phyloP scores from a whole-genome alignment of 2,329 filamentous ascomycete genomes.

The Colletotrichum spaethianum region DNA sequence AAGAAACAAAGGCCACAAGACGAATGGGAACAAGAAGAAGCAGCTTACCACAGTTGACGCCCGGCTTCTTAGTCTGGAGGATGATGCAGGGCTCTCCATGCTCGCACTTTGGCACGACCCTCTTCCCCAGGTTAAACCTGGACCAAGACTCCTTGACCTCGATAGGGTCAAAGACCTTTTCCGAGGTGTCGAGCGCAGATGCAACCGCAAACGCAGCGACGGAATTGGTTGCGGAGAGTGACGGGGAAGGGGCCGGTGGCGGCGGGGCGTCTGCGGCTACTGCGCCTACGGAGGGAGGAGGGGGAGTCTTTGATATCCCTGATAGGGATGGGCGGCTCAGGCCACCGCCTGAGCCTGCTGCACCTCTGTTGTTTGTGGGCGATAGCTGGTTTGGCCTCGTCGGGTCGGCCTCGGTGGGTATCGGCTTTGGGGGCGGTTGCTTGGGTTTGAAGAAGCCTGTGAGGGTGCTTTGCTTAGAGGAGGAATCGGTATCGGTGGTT shows the following conservation, averaged over 20 bases:
- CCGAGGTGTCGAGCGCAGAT: slow-evolving; percentile 44
- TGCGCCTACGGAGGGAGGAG: background rate
- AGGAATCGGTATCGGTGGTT: slow-evolving; percentile 40
- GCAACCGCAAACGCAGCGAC: background rate
- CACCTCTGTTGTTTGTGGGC: background rate
- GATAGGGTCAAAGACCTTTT: slow-evolving; percentile 75
- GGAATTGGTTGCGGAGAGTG: background rate
- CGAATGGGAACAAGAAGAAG: background rate
- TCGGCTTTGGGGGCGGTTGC: slow-evolving; percentile 24
- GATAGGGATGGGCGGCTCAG: background rate
- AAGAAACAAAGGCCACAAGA: background rate
- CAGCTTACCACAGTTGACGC: slow-evolving; percentile 79
- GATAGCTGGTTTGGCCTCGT: background rate
- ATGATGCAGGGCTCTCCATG: slow-evolving; percentile 90
- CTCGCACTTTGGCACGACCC: slow-evolving; percentile 83
- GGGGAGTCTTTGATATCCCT: background rate
- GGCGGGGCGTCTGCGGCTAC: background rate
- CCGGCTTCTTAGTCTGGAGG: slow-evolving; percentile 88
- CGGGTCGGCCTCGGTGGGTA: background rate
- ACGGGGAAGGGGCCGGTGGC: background rate
- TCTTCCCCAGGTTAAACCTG: slow-evolving; percentile 80
- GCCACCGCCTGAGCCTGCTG: background rate
- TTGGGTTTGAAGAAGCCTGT: slow-evolving; percentile 86
- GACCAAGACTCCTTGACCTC: slow-evolving; percentile 87
- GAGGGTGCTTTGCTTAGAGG: slow-evolving; percentile 69